Base-by-base conservation (phyloP, 1,284 basidiomycete species). In the Naganishia sp. region DNA sequence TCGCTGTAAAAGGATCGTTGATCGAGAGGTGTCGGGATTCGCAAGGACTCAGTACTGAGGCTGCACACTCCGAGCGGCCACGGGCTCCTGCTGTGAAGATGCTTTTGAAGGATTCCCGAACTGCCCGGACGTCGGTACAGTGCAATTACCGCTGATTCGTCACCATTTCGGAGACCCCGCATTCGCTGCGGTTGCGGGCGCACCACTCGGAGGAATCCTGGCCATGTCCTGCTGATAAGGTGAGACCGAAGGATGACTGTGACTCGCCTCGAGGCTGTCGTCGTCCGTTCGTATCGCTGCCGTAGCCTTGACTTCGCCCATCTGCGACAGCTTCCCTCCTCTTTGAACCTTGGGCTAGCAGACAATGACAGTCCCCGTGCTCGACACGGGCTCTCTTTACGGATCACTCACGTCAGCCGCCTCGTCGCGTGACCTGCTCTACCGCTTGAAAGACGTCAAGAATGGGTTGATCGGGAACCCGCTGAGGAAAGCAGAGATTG, bases 381-480 rank as follows among this genome's bases (percentile, higher is more conserved):
- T 61, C 33, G 43, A 61, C 48, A 39, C 59, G 33, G 25, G 36
- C 7, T 36, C 59, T 6, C 31, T 61, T 15, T 61, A 61, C 59
- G 39, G 43, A 13, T 50, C 63, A 23, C 50, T 55, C 45, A 60
- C 57, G 33, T 61, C 54, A 31, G 48, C 64, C 6, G 31, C 64
- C 15, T 33, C 55, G 4, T 45, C 49, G 28, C 52, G 39, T 25
- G 55, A 52, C 46, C 33, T 74, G 15, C 67, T 79, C 25, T 44
- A 43, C 6, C 61, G 67, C 15, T 73, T 80, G 63, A 80, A 78
- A 64, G 74, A 75, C 36, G 73, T 79, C 57, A 80, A 80, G 73
- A 79, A 80, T 69, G 70, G 72, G 28, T 72, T 80, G 66, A 79
- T 80, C 46, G 79, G 79, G 21, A 80, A 79, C 68, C 76, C 75